Percentiles rank a stretch among this genome's conserved stretches.
Evolutionary conservation across 176 grass and related monocot species (phyloP).

Genomic region (Ananas comosus): DNA sequence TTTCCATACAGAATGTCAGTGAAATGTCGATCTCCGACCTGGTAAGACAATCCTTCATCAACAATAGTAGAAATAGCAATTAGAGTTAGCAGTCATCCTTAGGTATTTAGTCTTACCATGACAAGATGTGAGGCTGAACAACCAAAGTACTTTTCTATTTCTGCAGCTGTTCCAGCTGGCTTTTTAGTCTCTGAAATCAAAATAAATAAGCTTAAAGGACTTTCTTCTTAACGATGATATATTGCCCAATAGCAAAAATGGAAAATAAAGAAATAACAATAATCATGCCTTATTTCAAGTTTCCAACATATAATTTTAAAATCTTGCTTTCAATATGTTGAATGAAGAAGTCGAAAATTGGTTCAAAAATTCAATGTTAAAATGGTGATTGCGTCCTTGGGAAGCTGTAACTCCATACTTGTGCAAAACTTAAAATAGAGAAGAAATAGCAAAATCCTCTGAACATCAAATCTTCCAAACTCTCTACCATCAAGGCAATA

Average conservation of each 20-base stretch:
- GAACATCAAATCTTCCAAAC: not conserved
- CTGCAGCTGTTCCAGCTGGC: slow-evolving; percentile 70
- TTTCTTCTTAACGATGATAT: slow-evolving; percentile 11
- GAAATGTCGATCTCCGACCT: slow-evolving; percentile 93
- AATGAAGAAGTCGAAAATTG: too few species aligned
- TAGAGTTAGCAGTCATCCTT: not conserved
- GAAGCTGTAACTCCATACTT: too few species aligned
- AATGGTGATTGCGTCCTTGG: too few species aligned
- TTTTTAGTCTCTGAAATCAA: slow-evolving; percentile 70
- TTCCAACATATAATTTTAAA: too few species aligned
- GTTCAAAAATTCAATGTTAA: too few species aligned
- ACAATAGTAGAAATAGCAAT: slow-evolving; percentile 13
- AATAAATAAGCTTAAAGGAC: slow-evolving; percentile 6
- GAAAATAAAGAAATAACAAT: not conserved
- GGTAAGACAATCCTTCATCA: slow-evolving; percentile 12
- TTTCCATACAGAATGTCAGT: slow-evolving; percentile 93
- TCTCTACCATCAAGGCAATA: not conserved
- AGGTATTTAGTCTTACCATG: slow-evolving; percentile 41
- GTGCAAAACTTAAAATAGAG: too few species aligned
- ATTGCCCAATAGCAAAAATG: not conserved
- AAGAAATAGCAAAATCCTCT: too few species aligned
- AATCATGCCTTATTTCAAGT: too few species aligned
- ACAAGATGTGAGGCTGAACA: slow-evolving; percentile 72
- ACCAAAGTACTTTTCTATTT: slow-evolving; percentile 91
- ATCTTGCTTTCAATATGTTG: too few species aligned